phyloP scores from a whole-genome alignment of 352 stramenopile species.

The Peronosclerospora sorghi region DNA sequence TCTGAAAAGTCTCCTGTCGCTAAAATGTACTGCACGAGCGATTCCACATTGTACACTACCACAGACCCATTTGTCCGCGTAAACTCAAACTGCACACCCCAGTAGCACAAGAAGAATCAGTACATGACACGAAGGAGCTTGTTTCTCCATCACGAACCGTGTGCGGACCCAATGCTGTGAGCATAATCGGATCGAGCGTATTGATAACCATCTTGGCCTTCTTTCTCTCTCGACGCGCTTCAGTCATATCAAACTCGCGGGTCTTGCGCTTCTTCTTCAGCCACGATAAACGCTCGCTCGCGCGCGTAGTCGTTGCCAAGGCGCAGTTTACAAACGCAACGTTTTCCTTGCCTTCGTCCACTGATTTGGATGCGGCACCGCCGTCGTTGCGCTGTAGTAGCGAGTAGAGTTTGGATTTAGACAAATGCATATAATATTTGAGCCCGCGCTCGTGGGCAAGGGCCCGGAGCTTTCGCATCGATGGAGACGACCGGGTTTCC shows the following conservation, averaged over 20 bases:
- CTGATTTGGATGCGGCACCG: conserved; percentile 20
- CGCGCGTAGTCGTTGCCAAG: conserved; percentile 22
- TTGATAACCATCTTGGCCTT: conserved; percentile 58
- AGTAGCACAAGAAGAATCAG: conserved; percentile 4
- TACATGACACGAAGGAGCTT: background rate
- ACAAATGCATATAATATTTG: conserved; percentile 78
- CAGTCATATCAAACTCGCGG: conserved; percentile 11
- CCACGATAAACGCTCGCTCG: conserved; percentile 40
- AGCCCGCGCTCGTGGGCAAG: conserved; percentile 63
- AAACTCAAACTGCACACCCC: conserved; percentile 62
- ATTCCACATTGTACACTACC: conserved; percentile 81
- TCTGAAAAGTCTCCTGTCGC: conserved; percentile 83
- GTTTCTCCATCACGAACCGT: conserved; percentile 34
- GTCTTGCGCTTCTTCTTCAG: conserved; percentile 45
- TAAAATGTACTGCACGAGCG: conserved; percentile 82
- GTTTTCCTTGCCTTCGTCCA: conserved; percentile 8
- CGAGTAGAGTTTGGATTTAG: conserved; percentile 69
- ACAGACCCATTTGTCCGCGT: conserved; percentile 70
- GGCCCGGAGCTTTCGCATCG: conserved; percentile 61
- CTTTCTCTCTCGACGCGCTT: conserved; percentile 23
- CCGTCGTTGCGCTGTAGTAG: conserved; percentile 68
- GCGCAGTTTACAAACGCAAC: conserved; percentile 9
- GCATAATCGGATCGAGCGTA: conserved; percentile 83
- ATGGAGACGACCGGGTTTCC: conserved; percentile 77
- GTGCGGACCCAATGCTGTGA: conserved; percentile 59